Base-by-base conservation (phyloP, 768 basidiomycete species). In the Termitomyces sp. region DNA sequence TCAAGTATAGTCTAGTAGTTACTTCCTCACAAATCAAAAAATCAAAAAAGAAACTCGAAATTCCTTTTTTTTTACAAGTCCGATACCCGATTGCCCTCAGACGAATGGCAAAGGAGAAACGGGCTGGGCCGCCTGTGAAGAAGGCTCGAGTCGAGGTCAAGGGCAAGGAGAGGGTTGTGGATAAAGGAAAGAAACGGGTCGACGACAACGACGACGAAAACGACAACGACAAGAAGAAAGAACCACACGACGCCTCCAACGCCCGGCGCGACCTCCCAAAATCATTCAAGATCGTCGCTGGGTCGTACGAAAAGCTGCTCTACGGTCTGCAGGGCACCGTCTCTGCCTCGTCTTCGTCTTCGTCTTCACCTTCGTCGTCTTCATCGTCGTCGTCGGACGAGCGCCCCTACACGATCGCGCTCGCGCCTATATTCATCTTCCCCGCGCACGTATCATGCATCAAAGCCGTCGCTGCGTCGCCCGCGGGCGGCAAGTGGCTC, bases 371-470 rank as follows among this genome's bases (percentile, higher is more conserved):
- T 18, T 37, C 56, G 2, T 6, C 34, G 2, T 24, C 18, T 2
- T 12, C n/a, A 24, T 52, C 60, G 33, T 11, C 51, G 16, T n/a
- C 54, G 2, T 3, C 37, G 4, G 27, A 34, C 60, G 7, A 27
- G 27, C 11, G 30, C 39, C 56, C 45, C 11, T 64, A 64, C 59
- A 60, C 31, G 1, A 36, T 58, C 60, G 65, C 75, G 20, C 67
- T 96, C 31, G 84, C 85, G 56, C 94, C 97, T 0, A 81, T 91
- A 46, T 99, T 99, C 73, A 92, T 94, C 62, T 99, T 99, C 74
- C 95, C 97, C 31, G 97, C 97, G 0, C 97, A 99, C 69, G 85
- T 96, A 46, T 93, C 92, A 2, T 94, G 86, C 66, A 88, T 99
- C 60, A 95, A 95, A 68, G 84, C 93, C 12, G 89, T 95, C 33